Evolutionary conservation across 202 grass and related monocot species (phyloP).

Genomic region (Bolboschoenoplectus hybrid): DNA sequence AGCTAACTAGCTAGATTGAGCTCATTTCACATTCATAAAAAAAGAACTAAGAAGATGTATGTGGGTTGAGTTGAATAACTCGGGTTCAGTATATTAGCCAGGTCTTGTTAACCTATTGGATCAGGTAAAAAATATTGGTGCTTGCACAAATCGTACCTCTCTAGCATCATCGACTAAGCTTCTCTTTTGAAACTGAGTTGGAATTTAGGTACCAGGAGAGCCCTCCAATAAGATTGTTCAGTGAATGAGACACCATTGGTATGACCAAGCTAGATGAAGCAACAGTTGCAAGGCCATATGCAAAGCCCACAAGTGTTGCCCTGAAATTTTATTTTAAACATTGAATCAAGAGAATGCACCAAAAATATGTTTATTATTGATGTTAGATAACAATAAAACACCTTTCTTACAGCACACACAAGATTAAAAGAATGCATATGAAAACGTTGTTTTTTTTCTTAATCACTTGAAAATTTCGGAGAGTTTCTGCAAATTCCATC

Average conservation of each 20-base stretch:
- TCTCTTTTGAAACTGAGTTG: conserved; percentile 25
- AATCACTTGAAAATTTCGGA: neutral
- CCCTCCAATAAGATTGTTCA: conserved; percentile 87
- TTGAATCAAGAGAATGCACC: neutral
- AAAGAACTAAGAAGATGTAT: neutral
- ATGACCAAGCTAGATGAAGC: conserved; percentile 73
- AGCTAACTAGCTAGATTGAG: neutral
- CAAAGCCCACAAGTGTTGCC: conserved; percentile 84
- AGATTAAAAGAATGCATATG: neutral
- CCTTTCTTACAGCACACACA: neutral
- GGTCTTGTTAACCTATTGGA: conserved; percentile 4
- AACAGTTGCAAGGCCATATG: conserved; percentile 78
- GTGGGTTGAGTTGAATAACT: neutral
- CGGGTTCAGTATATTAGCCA: neutral
- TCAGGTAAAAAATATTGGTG: neutral
- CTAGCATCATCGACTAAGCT: conserved; percentile 22
- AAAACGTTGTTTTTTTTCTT: neutral
- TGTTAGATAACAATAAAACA: neutral
- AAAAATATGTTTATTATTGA: neutral
- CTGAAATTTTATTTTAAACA: conserved; percentile 43
- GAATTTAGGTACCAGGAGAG: conserved; percentile 61
- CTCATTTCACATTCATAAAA: conserved; percentile 12
- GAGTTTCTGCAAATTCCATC: neutral
- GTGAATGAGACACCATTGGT: conserved; percentile 79
- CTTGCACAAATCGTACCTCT: conserved; percentile 22